Conservation (phyloP, 1,139 yeast genomes). For the Arxiozyma slooffiae region DNA sequence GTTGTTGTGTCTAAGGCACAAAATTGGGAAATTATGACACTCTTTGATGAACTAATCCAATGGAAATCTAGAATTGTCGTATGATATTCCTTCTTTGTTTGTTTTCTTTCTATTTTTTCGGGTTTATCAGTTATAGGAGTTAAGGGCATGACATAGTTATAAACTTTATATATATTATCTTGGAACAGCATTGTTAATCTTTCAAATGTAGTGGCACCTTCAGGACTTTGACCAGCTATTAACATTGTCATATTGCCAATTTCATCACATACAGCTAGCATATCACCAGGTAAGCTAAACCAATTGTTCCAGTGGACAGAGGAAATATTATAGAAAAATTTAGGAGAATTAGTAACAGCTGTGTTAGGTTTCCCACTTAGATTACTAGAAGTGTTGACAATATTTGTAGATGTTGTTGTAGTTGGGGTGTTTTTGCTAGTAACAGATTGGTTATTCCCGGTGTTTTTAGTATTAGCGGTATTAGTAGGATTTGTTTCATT, state of each 20-base stretch:
- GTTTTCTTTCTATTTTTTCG: conserved; percentile 22
- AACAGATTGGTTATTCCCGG: conserved; percentile 1
- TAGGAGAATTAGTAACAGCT: conserved; percentile 10
- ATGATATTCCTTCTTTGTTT: conserved; percentile 27
- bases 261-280: conserved; percentile 31
- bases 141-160: conserved; percentile 25
- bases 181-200: conserved; percentile 29
- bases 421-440: conserved; percentile 7
- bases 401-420: conserved; percentile 6
- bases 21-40: conserved; percentile 25
- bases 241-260: conserved; percentile 30
- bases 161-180: conserved; percentile 29
- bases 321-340: conserved; percentile 23
- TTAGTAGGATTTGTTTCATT: neutral
- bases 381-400: conserved; percentile 1
- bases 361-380: conserved; percentile 7
- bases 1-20: conserved; percentile 26
- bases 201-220: conserved; percentile 30
- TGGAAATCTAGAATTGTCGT: conserved; percentile 27
- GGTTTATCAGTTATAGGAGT: conserved; percentile 9
- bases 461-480: neutral
- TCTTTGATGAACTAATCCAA: conserved; percentile 30
- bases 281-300: conserved; percentile 30
- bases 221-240: conserved; percentile 29
- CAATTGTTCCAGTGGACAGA: conserved; percentile 31